Percentiles rank a stretch among this genome's conserved stretches.
These are phyloP conservation scores for Jatropha multifida DNA, from an alignment of 441 rosid species.

Conservation along the genomic window DNA sequence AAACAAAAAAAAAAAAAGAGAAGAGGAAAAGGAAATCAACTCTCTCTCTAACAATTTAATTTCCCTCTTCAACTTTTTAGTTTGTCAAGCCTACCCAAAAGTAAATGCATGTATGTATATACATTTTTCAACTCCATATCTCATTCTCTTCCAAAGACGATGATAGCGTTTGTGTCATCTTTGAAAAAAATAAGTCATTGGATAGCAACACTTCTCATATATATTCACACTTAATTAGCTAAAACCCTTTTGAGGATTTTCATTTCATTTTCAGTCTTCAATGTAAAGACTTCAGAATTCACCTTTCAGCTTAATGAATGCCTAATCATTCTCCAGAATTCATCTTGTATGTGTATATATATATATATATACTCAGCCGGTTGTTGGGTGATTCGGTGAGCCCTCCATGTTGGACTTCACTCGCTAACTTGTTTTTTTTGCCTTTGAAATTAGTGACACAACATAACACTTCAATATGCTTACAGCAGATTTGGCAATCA, in stretches of 20 bases:
- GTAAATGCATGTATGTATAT: not conserved
- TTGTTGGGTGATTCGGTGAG: slow-evolving; percentile 22
- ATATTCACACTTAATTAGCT: not conserved
- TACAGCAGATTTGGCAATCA: no score
- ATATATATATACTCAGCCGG: not conserved
- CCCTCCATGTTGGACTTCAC: slow-evolving; percentile 28
- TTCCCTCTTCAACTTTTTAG: no score
- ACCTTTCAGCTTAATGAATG: slow-evolving; percentile 29
- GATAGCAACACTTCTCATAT: not conserved
- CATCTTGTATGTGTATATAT: not conserved
- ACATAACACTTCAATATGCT: no score
- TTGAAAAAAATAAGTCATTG: not conserved
- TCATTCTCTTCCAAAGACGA: not conserved
- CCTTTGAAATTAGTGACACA: slow-evolving; percentile 18
- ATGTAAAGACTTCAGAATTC: slow-evolving; percentile 12
- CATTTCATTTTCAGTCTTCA: not conserved
- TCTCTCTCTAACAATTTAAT: no score
- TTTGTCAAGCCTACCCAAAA: no score
- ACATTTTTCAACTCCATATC: slow-evolving; percentile 10
- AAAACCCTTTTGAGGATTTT: not conserved
- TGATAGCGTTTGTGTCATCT: not conserved
- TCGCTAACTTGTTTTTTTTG: slow-evolving; percentile 1
- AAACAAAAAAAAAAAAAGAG: no score
- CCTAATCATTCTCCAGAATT: slow-evolving; percentile 25
- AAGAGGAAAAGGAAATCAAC: not conserved